Conservation (phyloP, 495 filamentous ascomycete species). For the Annulohypoxylon stygium region DNA sequence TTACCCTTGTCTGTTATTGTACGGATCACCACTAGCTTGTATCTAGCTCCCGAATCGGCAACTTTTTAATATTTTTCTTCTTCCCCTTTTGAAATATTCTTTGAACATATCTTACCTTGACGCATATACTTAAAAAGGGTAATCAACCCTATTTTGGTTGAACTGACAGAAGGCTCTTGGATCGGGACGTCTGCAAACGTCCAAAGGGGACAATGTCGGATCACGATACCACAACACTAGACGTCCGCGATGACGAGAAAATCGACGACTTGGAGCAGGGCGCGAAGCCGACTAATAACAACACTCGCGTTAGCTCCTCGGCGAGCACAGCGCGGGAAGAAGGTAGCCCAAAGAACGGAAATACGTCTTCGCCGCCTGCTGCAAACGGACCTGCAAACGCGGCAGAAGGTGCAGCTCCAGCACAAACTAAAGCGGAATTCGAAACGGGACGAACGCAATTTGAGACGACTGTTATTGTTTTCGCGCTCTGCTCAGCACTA, state of each 20-base stretch:
- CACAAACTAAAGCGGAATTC: conserved; percentile 33
- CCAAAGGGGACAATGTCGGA: conserved; percentile 30
- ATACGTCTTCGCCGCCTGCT: not conserved
- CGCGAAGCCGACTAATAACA: conserved; percentile 18
- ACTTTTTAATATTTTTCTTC: conserved; percentile 13
- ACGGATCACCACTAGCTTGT: conserved; percentile 26
- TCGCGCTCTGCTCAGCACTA: conserved; percentile 61
- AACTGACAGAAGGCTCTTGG: conserved; percentile 10
- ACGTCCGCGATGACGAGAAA: conserved; percentile 44
- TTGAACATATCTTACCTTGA: not conserved
- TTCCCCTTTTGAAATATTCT: conserved; percentile 4
- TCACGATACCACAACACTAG: conserved; percentile 34
- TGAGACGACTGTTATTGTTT: conserved; percentile 56
- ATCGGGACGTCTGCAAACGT: not conserved
- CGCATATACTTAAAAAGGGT: not conserved
- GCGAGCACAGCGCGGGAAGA: conserved; percentile 35
- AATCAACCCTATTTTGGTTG: conserved; percentile 15
- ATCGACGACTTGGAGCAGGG: conserved; percentile 37
- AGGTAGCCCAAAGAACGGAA: conserved; percentile 1
- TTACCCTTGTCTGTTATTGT: conserved; percentile 18
- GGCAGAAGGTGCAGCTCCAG: conserved; percentile 17
- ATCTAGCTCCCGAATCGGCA: conserved; percentile 16
- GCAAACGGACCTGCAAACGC: not conserved
- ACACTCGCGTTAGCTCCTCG: conserved; percentile 30
- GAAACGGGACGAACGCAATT: conserved; percentile 53